Evolutionary conservation across 495 filamentous ascomycete genomes (phyloP).

Genomic region (Neurospora sp.): DNA sequence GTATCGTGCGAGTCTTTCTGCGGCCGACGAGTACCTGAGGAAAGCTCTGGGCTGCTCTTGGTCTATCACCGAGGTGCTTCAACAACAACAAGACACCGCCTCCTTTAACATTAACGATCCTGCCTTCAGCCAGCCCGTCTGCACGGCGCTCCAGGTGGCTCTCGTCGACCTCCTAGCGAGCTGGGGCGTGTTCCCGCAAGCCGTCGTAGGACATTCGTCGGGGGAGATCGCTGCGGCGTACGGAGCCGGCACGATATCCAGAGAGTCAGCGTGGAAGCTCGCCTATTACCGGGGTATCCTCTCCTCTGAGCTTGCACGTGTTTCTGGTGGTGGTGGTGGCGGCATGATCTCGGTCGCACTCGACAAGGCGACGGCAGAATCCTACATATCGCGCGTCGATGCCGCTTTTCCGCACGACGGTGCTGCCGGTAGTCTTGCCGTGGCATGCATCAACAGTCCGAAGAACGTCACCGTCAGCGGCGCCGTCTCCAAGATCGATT

Average conservation of each 20-base stretch:
- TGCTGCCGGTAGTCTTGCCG: neutral
- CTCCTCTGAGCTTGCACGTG: constrained; percentile 9
- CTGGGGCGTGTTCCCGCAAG: constrained; percentile 34
- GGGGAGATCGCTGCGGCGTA: constrained; percentile 49
- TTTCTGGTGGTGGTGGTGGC: constrained; percentile 6
- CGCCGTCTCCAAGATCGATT: constrained; percentile 23
- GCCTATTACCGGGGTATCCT: constrained; percentile 32
- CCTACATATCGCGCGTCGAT: neutral
- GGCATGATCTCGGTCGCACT: constrained; percentile 29
- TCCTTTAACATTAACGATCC: constrained; percentile 13
- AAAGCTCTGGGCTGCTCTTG: no score
- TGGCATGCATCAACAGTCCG: constrained; percentile 43
- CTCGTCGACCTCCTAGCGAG: constrained; percentile 42
- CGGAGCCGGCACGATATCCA: constrained; percentile 29
- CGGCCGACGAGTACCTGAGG: neutral
- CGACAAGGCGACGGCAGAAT: neutral
- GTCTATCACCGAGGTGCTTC: no score
- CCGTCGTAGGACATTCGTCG: constrained; percentile 50
- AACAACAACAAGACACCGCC: neutral
- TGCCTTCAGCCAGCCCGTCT: constrained; percentile 26
- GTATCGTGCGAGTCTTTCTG: neutral
- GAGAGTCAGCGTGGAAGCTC: constrained; percentile 39
- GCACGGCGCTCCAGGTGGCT: constrained; percentile 40
- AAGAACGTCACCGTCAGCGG: constrained; percentile 38
- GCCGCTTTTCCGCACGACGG: neutral